phyloP scores from a whole-genome alignment of 768 basidiomycete species.

The Leccinum uliginosum region DNA sequence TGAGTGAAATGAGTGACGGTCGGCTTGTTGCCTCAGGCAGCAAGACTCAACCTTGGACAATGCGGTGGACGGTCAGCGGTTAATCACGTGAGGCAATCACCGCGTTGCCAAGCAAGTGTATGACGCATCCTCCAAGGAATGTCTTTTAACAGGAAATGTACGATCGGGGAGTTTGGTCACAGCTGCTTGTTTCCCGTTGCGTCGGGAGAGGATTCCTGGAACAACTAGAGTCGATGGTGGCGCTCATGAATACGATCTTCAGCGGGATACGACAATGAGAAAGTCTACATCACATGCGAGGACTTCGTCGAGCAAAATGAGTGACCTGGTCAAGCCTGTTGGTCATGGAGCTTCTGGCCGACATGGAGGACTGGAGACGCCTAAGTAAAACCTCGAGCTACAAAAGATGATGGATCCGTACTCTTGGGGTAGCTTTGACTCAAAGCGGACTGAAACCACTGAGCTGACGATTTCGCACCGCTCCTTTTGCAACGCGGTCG shows the following conservation, averaged over 20 bases:
- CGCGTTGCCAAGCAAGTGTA: too few relatives aligned
- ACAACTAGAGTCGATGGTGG: slow-evolving; percentile 90
- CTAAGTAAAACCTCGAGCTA: slow-evolving; percentile 87
- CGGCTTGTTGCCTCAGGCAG: too few relatives aligned
- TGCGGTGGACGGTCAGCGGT: too few relatives aligned
- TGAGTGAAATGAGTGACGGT: too few relatives aligned
- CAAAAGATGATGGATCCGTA: slow-evolving; percentile 89
- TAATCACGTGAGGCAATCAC: too few relatives aligned
- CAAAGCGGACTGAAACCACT: slow-evolving; percentile 90
- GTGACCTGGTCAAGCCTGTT: slow-evolving; percentile 68
- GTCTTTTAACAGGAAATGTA: slow-evolving; percentile 80
- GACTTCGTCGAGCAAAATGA: slow-evolving; percentile 91
- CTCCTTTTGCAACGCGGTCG: slow-evolving; percentile 85
- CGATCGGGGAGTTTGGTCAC: slow-evolving; percentile 84
- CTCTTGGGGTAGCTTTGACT: slow-evolving; percentile 69
- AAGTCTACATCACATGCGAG: slow-evolving; percentile 94
- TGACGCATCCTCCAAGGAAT: slow-evolving; percentile 84
- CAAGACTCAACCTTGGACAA: too few relatives aligned
- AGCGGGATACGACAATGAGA: slow-evolving; percentile 78
- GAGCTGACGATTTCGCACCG: slow-evolving; percentile 62
- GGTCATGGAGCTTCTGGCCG: slow-evolving; percentile 34
- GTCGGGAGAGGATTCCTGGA: slow-evolving; percentile 82
- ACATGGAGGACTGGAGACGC: slow-evolving; percentile 72
- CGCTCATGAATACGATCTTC: slow-evolving; percentile 92
- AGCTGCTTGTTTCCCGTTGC: slow-evolving; percentile 54